Evolutionary conservation across 2,329 filamentous ascomycete genomes (phyloP).

Genomic region (Pezicula radicicola): DNA sequence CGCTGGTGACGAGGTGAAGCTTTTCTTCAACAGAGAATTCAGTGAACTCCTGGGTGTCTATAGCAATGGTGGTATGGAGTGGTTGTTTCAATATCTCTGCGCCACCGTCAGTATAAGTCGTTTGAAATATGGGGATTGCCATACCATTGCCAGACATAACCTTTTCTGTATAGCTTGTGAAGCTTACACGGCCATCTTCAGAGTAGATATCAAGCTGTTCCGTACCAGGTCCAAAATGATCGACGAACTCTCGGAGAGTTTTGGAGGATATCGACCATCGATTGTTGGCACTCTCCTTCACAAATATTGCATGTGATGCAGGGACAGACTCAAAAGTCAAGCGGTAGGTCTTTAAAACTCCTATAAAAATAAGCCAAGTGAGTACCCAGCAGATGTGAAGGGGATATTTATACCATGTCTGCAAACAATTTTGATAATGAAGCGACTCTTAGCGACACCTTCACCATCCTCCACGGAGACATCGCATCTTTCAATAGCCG

Average conservation of each 20-base stretch:
- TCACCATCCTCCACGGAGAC: conserved; percentile 70
- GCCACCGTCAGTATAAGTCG: conserved; percentile 8
- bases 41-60: conserved; percentile 75
- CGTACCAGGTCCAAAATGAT: conserved; percentile 77
- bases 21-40: conserved; percentile 71
- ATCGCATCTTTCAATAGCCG: conserved; percentile 71
- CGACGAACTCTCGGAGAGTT: conserved; percentile 71
- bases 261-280: conserved; percentile 71
- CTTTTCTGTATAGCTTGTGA: conserved; percentile 81
- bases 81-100: conserved; percentile 75
- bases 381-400: neutral
- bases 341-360: conserved; percentile 73
- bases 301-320: conserved; percentile 76
- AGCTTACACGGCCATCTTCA: conserved; percentile 65
- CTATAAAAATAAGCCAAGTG: conserved; percentile 30
- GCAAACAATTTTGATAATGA: conserved; percentile 71
- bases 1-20: conserved; percentile 75
- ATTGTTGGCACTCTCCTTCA: conserved; percentile 61
- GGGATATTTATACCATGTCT: conserved; percentile 55
- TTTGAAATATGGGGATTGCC: conserved; percentile 4
- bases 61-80: conserved; percentile 73
- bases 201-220: conserved; percentile 79
- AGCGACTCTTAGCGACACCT: conserved; percentile 64
- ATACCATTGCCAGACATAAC: conserved; percentile 64
- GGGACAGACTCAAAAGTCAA: conserved; percentile 71